Percentiles rank a stretch among this genome's conserved stretches.
Evolutionary conservation across 2,329 filamentous ascomycete genomes (phyloP).

Genomic region (Paracamarosporium sp.): DNA sequence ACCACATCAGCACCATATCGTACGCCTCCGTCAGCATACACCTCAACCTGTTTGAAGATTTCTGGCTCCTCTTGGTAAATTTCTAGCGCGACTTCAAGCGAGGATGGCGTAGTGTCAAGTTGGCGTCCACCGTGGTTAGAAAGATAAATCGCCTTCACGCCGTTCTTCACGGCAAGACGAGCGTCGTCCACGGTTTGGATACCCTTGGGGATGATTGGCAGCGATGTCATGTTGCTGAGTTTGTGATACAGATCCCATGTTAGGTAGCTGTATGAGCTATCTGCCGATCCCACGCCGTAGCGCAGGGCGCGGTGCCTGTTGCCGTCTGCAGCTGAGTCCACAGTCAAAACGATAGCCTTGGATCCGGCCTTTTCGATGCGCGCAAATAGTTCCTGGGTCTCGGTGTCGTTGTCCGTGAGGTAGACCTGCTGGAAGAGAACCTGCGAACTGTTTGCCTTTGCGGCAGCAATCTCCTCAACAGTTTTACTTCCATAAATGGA

Average conservation of each 20-base stretch:
- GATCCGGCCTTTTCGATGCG: slow-evolving; percentile 42
- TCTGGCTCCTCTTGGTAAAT: slow-evolving; percentile 65
- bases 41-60: slow-evolving; percentile 48
- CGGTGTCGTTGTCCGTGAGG: slow-evolving; percentile 39
- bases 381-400: slow-evolving; percentile 38
- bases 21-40: slow-evolving; percentile 50
- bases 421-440: slow-evolving; percentile 53
- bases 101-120: slow-evolving; percentile 63
- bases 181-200: slow-evolving; percentile 50
- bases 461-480: slow-evolving; percentile 41
- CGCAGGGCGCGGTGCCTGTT: slow-evolving; percentile 45
- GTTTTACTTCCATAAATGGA: slow-evolving; percentile 44
- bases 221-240: slow-evolving; percentile 44
- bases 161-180: slow-evolving; percentile 42
- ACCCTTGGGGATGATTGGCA: slow-evolving; percentile 50
- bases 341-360: slow-evolving; percentile 50
- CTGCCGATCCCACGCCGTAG: slow-evolving; percentile 39
- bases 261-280: slow-evolving; percentile 35
- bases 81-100: slow-evolving; percentile 78
- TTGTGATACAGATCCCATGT: slow-evolving; percentile 45
- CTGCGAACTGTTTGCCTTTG: slow-evolving; percentile 32
- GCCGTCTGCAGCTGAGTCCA: slow-evolving; percentile 50
- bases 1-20: slow-evolving; percentile 48
- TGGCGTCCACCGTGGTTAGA: slow-evolving; percentile 52
- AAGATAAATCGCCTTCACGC: slow-evolving; percentile 48